These are phyloP conservation scores for Dendrobium catenatum DNA, from an alignment of 106 monocot species.

Conservation along the genomic window DNA sequence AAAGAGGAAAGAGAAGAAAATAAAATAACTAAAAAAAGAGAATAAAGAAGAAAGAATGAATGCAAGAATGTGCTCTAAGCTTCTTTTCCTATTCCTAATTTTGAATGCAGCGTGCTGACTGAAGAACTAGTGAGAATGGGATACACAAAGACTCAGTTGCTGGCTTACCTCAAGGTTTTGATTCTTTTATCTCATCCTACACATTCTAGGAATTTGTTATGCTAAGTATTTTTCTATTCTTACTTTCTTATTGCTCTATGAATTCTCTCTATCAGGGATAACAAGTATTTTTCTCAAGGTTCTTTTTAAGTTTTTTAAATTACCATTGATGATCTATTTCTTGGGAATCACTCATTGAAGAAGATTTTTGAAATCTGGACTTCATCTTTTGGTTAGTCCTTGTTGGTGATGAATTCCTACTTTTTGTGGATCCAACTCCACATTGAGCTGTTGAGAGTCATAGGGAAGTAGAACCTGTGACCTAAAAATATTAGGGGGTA, in stretches of 20 bases:
- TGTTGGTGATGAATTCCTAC: no score
- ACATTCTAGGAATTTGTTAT: neutral
- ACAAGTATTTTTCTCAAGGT: neutral
- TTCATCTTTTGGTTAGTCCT: no score
- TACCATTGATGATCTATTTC: neutral
- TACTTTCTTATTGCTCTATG: neutral
- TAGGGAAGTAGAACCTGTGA: no score
- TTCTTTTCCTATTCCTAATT: neutral
- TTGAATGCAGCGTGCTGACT: neutral
- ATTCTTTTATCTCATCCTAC: neutral
- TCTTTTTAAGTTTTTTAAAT: neutral
- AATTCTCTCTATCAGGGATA: neutral
- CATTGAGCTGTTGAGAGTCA: no score
- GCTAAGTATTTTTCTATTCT: neutral
- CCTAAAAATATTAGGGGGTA: no score
- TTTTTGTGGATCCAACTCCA: no score
- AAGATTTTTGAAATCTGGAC: no score
- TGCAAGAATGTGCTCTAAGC: neutral
- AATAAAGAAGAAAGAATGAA: neutral
- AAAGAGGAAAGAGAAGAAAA: neutral
- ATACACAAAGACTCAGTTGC: conserved; percentile 4
- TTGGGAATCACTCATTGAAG: no score
- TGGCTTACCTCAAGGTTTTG: neutral
- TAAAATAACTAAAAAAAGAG: neutral
- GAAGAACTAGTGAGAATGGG: neutral